Base-by-base conservation (phyloP, 768 basidiomycete species). In the Boletus coccyginus region DNA sequence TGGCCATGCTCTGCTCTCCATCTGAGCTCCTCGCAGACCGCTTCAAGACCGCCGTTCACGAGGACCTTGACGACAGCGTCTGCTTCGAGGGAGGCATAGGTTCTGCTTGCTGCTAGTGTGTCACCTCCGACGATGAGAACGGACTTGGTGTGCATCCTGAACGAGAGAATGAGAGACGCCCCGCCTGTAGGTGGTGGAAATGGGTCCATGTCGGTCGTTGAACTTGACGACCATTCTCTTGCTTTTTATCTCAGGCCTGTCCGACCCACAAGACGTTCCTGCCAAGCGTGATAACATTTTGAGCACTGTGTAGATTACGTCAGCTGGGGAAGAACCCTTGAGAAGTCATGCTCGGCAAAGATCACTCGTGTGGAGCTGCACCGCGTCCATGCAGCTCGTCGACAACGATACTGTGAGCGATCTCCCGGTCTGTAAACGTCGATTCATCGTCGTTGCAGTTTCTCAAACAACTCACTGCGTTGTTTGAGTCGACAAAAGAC, bases 21-120 rank as follows among this genome's bases (percentile, higher is more conserved):
- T 63, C 72, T 74, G 1, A 95, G 65, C 67, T 96, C 91, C 13
- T 88, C 84, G 68, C 86, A 87, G n/a, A 84, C 81, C 12, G 70
- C 60, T 0, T 61, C 60, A 3, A 77, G 48, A 0, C 82, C 82
- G 0, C 82, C 83, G 10, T 75, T 77, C 0, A 80, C 74, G 8
- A 91, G 64, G n/a, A 96, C 71, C 29, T 86, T 71, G 33, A 95
- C 93, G 10, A 69, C 63, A 0, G 88, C 84, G 57, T 87, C 86
- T 5, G 93, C 88, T 67, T 95, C 92, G 36, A 96, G 79, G 2
- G 90, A 85, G 17, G 88, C 77, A 62, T 90, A 91, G 2, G 89
- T 86, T 46, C 96, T 84, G n/a, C 83, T 80, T 0, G 94, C 93
- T 1, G 94, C 94, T 3, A 98, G 81, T 3, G 81, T 64, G n/a